A percentile compares a stretch with the other conserved stretches of the same genome.
Conservation (phyloP, 2,329 filamentous ascomycete genomes). For the Exophiala dermatitidis region DNA sequence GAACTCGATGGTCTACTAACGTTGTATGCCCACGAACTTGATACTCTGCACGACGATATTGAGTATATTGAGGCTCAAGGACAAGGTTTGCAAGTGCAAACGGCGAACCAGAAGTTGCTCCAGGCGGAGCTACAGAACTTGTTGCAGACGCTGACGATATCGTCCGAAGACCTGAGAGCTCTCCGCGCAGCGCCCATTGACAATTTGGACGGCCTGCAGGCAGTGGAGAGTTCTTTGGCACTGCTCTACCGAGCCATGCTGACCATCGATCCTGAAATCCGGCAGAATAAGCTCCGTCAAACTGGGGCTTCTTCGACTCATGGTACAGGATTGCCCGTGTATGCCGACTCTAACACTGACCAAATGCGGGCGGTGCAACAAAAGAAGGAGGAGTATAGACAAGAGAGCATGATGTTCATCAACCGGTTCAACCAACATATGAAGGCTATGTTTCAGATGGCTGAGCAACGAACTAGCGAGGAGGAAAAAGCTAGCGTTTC, state of each 20-base stretch:
- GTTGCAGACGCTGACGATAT: slow-evolving; percentile 87
- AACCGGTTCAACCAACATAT: slow-evolving; percentile 75
- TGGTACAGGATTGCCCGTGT: slow-evolving; percentile 44
- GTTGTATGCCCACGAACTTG: slow-evolving; percentile 87
- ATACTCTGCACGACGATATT: slow-evolving; percentile 93
- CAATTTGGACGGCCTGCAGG: slow-evolving; percentile 60
- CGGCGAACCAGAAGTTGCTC: slow-evolving; percentile 89
- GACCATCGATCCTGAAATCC: slow-evolving; percentile 80
- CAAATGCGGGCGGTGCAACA: slow-evolving; percentile 92
- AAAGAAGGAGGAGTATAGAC: slow-evolving; percentile 82
- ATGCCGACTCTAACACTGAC: slow-evolving; percentile 65
- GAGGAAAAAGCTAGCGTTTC: slow-evolving; percentile 45
- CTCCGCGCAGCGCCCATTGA: slow-evolving; percentile 68
- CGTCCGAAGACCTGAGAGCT: slow-evolving; percentile 64
- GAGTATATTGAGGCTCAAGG: slow-evolving; percentile 96
- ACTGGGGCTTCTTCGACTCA: slow-evolving; percentile 38
- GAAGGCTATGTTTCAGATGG: slow-evolving; percentile 68
- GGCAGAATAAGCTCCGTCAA: slow-evolving; percentile 47
- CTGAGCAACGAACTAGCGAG: slow-evolving; percentile 62
- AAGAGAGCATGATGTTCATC: slow-evolving; percentile 69
- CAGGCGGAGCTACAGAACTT: slow-evolving; percentile 82
- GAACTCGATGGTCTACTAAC: slow-evolving; percentile 92
- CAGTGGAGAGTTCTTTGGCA: slow-evolving; percentile 70
- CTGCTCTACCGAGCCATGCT: slow-evolving; percentile 86
- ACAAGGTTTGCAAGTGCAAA: slow-evolving; percentile 93